These are phyloP conservation scores for Drechslerella dactyloides DNA, from an alignment of 2,329 filamentous ascomycete species.

Conservation along the genomic window DNA sequence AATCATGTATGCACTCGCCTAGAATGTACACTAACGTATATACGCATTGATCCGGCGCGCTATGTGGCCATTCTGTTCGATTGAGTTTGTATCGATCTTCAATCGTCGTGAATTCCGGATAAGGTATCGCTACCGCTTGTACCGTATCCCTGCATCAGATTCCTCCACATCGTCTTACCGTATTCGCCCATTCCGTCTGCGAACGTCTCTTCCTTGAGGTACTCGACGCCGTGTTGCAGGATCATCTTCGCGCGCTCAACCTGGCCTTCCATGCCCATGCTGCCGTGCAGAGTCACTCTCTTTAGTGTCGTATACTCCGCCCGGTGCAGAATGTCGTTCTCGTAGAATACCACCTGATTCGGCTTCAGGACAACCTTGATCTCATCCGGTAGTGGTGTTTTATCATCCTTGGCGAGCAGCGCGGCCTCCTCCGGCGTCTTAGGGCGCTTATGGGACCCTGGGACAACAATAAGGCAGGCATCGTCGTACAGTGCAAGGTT, in stretches of 20 bases:
- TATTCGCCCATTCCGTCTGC: conserved; percentile 28
- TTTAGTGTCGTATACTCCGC: conserved; percentile 46
- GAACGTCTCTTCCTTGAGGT: conserved; percentile 34
- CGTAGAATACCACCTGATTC: conserved; percentile 51
- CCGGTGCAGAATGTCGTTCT: conserved; percentile 51
- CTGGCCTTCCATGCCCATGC: conserved; percentile 36
- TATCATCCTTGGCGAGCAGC: conserved; percentile 28
- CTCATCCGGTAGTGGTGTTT: conserved; percentile 35
- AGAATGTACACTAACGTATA: too few relatives aligned
- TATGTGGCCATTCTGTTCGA: too few relatives aligned
- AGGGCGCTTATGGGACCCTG: conserved; percentile 49
- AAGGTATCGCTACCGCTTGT: conserved; percentile 13
- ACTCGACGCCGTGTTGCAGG: conserved; percentile 50
- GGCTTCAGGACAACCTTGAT: conserved; percentile 48
- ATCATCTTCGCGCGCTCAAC: conserved; percentile 46
- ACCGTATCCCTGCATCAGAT: conserved; percentile 44
- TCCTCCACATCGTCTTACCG: conserved; percentile 45
- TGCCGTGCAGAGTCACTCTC: conserved; percentile 48
- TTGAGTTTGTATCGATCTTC: background rate
- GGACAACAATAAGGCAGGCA: conserved; percentile 50
- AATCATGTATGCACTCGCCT: too few relatives aligned
- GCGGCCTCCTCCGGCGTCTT: conserved; percentile 45
- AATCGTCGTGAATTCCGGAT: conserved; percentile 25
- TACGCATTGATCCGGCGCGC: too few relatives aligned
- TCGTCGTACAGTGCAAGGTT: conserved; percentile 51